Conservation (phyloP, 2,329 filamentous ascomycete genomes). For the Sphaerulina musiva region DNA sequence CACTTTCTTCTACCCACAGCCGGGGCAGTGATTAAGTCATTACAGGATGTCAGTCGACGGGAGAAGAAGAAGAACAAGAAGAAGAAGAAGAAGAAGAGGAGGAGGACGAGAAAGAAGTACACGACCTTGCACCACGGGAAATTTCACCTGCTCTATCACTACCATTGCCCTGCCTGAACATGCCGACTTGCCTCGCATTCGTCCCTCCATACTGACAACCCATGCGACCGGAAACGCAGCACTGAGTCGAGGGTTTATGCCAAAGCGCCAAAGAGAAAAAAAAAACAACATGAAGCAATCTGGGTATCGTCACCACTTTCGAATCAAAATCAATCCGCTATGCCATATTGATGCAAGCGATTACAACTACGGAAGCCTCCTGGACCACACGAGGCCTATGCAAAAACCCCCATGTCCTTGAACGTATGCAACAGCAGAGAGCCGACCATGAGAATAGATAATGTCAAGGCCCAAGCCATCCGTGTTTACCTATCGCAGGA, state of each 20-base stretch:
- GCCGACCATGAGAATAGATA: not conserved
- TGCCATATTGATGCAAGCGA: conserved; percentile 19
- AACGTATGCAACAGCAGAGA: not conserved
- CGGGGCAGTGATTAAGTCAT: too few species aligned
- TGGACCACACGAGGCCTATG: not conserved
- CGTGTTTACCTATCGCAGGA: not conserved
- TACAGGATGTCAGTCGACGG: too few species aligned
- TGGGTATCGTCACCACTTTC: conserved; percentile 20
- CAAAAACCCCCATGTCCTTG: not conserved
- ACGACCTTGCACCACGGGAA: too few species aligned
- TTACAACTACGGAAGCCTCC: not conserved
- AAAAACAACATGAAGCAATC: conserved; percentile 12
- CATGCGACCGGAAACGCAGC: not conserved
- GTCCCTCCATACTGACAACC: not conserved
- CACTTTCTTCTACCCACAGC: too few species aligned
- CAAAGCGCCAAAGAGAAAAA: not conserved
- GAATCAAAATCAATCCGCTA: conserved; percentile 14
- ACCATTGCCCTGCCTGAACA: too few species aligned
- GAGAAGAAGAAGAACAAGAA: too few species aligned
- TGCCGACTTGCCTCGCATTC: not conserved
- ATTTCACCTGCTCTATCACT: too few species aligned
- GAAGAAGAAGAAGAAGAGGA: too few species aligned
- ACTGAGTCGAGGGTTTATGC: not conserved
- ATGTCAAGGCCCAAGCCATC: not conserved
- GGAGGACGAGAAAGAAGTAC: too few species aligned